Evolutionary conservation across 306 rosid genomes (phyloP).

Genomic region (Carpinus viminea): DNA sequence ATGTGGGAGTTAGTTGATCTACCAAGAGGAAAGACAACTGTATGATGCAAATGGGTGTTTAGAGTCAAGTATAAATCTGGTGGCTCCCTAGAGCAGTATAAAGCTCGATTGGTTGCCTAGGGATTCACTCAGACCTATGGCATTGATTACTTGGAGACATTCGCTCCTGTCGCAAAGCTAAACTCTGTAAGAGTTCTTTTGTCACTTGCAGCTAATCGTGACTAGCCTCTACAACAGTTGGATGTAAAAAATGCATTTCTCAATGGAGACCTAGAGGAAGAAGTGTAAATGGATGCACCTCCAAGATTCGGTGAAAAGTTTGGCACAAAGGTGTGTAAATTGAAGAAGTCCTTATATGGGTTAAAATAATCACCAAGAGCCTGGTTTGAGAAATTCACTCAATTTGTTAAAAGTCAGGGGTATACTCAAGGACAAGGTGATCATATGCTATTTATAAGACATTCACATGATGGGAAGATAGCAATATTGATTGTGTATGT

Average conservation of each 20-base stretch:
- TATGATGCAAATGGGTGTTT: slow-evolving; percentile 9
- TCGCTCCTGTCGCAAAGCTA: not conserved
- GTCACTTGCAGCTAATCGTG: not conserved
- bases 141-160: not conserved
- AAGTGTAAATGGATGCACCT: too few species aligned
- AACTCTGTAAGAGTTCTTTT: not conserved
- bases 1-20: not conserved
- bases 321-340: too few species aligned
- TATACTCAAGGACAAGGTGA: not conserved
- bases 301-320: too few species aligned
- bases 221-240: not conserved
- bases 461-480: not conserved
- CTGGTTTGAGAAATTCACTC: too few species aligned
- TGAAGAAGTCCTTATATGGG: too few species aligned
- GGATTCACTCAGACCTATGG: slow-evolving; percentile 13
- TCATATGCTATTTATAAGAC: not conserved
- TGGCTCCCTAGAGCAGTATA: not conserved
- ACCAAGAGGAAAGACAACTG: not conserved
- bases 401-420: too few species aligned
- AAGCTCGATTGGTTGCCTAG: slow-evolving; percentile 1
- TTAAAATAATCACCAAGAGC: too few species aligned
- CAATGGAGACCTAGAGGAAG: too few species aligned
- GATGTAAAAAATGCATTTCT: too few species aligned
- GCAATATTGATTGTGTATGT: not conserved
- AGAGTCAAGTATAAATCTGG: not conserved